Conservation (phyloP, 2,329 filamentous ascomycete species). For the Fusarium sp. region DNA sequence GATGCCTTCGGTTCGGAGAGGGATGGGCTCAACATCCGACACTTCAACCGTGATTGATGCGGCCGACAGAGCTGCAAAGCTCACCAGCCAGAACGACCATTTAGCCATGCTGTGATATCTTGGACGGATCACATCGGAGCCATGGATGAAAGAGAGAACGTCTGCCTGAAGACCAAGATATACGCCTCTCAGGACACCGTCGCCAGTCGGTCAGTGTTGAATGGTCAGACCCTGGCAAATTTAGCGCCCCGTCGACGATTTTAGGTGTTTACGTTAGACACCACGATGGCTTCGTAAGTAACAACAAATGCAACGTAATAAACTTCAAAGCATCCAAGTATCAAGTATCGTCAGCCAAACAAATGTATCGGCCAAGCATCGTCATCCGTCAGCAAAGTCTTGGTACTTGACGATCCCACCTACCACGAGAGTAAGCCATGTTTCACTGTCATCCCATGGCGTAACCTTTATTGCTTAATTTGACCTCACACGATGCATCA, state of each 20-base stretch:
- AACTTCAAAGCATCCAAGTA: not conserved
- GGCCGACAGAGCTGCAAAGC: slow-evolving; percentile 22
- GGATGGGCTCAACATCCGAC: slow-evolving; percentile 43
- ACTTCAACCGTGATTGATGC: slow-evolving; percentile 44
- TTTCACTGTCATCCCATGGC: not conserved
- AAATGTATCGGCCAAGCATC: not conserved
- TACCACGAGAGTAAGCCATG: not conserved
- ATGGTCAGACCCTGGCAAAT: not conserved
- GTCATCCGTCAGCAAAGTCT: not conserved
- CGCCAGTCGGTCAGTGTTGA: not conserved
- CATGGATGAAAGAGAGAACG: not conserved
- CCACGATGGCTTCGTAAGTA: not conserved
- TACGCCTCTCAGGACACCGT: not conserved
- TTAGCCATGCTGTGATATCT: slow-evolving; percentile 11
- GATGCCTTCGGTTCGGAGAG: slow-evolving; percentile 32
- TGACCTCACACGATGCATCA: not conserved
- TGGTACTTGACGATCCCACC: not conserved
- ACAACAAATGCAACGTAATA: not conserved
- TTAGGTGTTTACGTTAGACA: not conserved
- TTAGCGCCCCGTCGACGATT: slow-evolving; percentile 6
- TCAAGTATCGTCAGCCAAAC: not conserved
- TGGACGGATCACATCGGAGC: rapidly evolving
- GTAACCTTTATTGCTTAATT: not conserved
- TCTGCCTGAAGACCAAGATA: not conserved
- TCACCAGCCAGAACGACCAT: slow-evolving; percentile 19